These are phyloP conservation scores for Paramecium primaurelia DNA, from an alignment of 73 alveolate genomes.

Conservation along the genomic window DNA sequence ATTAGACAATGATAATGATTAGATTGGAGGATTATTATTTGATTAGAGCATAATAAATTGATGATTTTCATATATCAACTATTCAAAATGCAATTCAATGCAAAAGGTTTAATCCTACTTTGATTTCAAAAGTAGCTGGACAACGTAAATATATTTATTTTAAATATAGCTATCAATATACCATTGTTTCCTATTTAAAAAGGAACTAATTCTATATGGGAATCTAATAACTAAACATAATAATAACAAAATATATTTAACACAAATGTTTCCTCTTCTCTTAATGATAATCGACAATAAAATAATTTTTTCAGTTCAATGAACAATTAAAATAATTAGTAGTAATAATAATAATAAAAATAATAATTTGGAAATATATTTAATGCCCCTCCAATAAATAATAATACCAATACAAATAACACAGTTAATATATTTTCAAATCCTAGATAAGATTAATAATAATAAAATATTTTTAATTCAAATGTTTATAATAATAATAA, in stretches of 20 bases:
- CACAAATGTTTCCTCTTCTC: background rate
- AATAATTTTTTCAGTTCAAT: background rate
- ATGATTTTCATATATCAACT: background rate
- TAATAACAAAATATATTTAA: background rate
- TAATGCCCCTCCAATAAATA: background rate
- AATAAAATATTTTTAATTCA: background rate
- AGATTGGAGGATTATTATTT: constrained; percentile 9
- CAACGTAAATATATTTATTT: background rate
- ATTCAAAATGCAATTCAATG: background rate
- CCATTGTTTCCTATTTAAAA: background rate
- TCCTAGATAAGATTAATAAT: background rate
- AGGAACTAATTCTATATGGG: background rate
- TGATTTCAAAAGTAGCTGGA: background rate
- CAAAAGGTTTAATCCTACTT: background rate
- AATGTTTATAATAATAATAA: background rate
- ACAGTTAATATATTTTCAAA: background rate
- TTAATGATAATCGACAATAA: background rate
- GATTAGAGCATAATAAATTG: background rate
- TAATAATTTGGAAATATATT: background rate
- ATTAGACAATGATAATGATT: background rate
- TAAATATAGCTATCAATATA: background rate
- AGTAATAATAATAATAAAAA: background rate
- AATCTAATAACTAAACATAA: background rate
- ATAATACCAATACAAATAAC: background rate
- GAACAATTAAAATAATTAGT: background rate